Conservation (phyloP, 83 land plant genomes). For the Thuja plicata region DNA sequence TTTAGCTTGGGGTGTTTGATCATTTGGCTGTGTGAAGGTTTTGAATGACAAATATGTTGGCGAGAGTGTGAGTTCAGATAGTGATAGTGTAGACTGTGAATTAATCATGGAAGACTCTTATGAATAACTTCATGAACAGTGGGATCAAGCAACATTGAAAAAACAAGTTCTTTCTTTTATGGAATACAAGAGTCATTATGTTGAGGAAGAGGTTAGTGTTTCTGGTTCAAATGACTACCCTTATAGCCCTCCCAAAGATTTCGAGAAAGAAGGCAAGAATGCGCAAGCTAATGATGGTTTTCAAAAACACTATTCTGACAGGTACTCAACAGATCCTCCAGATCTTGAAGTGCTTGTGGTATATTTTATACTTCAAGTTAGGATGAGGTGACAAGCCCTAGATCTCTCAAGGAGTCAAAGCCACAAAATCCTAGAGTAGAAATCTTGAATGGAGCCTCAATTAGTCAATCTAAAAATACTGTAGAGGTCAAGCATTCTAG, state of each 20-base stretch:
- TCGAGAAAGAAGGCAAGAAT: slow-evolving; percentile 5
- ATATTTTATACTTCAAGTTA: background rate
- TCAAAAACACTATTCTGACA: slow-evolving; percentile 8
- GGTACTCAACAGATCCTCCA: slow-evolving; percentile 10
- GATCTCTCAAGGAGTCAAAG: too few relatives aligned
- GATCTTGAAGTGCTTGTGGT: slow-evolving; percentile 7
- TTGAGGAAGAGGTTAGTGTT: slow-evolving; percentile 25
- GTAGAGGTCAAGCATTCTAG: background rate
- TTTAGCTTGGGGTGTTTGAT: too few relatives aligned
- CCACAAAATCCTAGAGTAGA: too few relatives aligned
- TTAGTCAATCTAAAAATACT: background rate
- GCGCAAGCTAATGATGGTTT: background rate
- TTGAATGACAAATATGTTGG: too few relatives aligned
- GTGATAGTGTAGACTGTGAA: slow-evolving; percentile 62
- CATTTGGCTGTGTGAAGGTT: too few relatives aligned
- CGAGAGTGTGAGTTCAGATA: background rate
- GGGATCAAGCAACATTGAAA: slow-evolving; percentile 55
- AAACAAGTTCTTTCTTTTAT: slow-evolving; percentile 15
- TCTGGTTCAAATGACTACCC: slow-evolving; percentile 23
- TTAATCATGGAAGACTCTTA: slow-evolving; percentile 45
- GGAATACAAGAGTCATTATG: slow-evolving; percentile 2
- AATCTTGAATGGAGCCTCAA: background rate
- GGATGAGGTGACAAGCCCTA: too few relatives aligned
- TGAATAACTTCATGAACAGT: slow-evolving; percentile 51
- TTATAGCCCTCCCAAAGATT: background rate